Percentiles rank a stretch among this genome's conserved stretches.
phyloP scores from a whole-genome alignment of 1,284 basidiomycete genomes.

The Polyporus tsugae region DNA sequence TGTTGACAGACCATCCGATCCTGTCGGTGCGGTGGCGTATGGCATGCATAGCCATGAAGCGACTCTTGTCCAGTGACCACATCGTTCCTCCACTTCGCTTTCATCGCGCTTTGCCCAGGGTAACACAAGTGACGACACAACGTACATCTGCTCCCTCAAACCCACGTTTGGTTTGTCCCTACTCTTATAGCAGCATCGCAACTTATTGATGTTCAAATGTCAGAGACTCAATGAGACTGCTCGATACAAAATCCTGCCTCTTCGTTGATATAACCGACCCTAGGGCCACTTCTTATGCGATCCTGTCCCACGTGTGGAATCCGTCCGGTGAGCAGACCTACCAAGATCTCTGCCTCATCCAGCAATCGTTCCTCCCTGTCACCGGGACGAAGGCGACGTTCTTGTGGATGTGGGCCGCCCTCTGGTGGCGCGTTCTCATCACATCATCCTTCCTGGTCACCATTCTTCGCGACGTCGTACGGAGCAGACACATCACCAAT shows the following conservation, averaged over 20 bases:
- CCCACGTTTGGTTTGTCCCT: neutral
- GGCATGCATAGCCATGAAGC: neutral
- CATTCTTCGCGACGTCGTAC: neutral
- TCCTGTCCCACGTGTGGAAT: constrained; percentile 11
- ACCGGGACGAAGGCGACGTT: neutral
- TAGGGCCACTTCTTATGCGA: neutral
- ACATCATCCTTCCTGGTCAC: neutral
- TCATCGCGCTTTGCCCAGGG: neutral
- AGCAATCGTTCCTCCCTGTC: constrained; percentile 7
- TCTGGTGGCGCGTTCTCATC: constrained; percentile 5
- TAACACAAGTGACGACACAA: neutral
- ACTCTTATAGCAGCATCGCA: neutral
- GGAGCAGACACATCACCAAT: neutral
- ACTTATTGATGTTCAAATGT: neutral
- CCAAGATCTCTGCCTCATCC: constrained; percentile 2
- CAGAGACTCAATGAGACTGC: constrained; percentile 1
- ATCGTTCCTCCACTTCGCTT: neutral
- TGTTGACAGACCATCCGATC: neutral
- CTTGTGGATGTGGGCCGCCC: constrained; percentile 3
- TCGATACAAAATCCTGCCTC: neutral
- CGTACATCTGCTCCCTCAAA: neutral
- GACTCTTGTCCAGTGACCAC: neutral
- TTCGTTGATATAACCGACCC: constrained; percentile 1
- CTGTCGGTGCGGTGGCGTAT: neutral
- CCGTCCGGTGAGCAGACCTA: constrained; percentile 11